Evolutionary conservation across 768 basidiomycete species (phyloP).

Genomic region (Lentinula guzmanii): DNA sequence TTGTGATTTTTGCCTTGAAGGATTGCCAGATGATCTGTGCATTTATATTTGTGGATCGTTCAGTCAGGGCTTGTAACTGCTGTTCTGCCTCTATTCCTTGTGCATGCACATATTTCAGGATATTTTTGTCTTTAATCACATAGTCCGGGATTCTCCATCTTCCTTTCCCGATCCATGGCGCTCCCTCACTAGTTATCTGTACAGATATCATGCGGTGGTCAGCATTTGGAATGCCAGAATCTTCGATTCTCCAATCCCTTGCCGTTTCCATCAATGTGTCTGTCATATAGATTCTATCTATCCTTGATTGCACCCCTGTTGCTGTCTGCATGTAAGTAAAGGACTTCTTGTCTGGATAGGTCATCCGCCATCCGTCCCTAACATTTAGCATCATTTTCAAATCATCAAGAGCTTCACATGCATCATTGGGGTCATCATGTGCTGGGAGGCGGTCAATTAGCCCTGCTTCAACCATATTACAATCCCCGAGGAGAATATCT

Average conservation of each 20-base stretch:
- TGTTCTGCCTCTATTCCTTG: neutral
- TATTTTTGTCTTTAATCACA: conserved; percentile 14
- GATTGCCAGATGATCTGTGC: conserved; percentile 4
- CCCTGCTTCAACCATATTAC: too few species aligned
- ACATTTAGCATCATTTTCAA: too few species aligned
- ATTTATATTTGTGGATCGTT: neutral
- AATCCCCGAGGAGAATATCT: too few species aligned
- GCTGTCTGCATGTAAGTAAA: too few species aligned
- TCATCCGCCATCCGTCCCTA: too few species aligned
- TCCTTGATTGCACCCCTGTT: too few species aligned
- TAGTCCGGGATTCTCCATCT: conserved; percentile 23
- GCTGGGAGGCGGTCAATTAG: too few species aligned
- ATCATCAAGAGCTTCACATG: too few species aligned
- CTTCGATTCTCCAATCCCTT: conserved; percentile 21
- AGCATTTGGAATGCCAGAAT: conserved; percentile 12
- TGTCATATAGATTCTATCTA: conserved; percentile 27
- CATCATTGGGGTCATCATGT: too few species aligned
- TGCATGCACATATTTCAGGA: conserved; percentile 5
- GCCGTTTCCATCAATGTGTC: conserved; percentile 8
- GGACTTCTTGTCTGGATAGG: too few species aligned
- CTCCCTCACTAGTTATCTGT: conserved; percentile 11
- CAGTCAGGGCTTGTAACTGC: neutral
- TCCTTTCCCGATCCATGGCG: conserved; percentile 23
- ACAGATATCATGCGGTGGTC: conserved; percentile 27
- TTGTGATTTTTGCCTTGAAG: conserved; percentile 7